Evolutionary conservation across 768 basidiomycete species (phyloP).

Genomic region (Tulasnella sp.): DNA sequence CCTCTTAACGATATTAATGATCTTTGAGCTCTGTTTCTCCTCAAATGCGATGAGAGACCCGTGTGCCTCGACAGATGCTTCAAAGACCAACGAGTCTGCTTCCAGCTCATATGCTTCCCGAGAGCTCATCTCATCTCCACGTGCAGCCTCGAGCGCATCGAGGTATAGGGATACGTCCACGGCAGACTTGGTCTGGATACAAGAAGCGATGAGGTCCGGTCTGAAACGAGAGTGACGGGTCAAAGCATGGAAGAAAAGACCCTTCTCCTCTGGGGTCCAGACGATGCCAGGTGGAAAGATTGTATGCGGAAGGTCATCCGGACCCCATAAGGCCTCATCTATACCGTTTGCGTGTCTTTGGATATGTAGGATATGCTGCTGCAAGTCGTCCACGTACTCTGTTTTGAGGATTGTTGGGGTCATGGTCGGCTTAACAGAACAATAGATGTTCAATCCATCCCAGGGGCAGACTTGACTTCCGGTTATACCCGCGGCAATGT

Average conservation of each 20-base stretch:
- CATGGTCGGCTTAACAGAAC: too few species aligned
- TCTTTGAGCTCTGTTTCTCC: too few species aligned
- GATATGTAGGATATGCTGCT: neutral
- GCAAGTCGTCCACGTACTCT: neutral
- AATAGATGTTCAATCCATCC: too few species aligned
- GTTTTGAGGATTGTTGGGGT: neutral
- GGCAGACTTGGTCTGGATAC: neutral
- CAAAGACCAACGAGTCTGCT: too few species aligned
- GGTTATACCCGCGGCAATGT: too few species aligned
- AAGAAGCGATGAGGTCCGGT: neutral
- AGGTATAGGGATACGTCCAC: neutral
- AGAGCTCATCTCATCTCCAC: too few species aligned
- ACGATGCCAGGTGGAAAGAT: neutral
- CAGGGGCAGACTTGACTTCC: too few species aligned
- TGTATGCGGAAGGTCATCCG: neutral
- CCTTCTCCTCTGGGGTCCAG: neutral
- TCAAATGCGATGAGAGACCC: too few species aligned
- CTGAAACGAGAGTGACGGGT: neutral
- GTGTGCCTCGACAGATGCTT: too few species aligned
- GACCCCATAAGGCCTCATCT: neutral
- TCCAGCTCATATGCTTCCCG: too few species aligned
- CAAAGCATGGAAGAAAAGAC: neutral
- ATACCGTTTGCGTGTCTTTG: neutral
- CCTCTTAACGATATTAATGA: too few species aligned
- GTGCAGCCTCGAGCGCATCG: neutral